These are phyloP conservation scores for Oryza punctata DNA, from an alignment of 176 grass and related monocot species.

Conservation along the genomic window DNA sequence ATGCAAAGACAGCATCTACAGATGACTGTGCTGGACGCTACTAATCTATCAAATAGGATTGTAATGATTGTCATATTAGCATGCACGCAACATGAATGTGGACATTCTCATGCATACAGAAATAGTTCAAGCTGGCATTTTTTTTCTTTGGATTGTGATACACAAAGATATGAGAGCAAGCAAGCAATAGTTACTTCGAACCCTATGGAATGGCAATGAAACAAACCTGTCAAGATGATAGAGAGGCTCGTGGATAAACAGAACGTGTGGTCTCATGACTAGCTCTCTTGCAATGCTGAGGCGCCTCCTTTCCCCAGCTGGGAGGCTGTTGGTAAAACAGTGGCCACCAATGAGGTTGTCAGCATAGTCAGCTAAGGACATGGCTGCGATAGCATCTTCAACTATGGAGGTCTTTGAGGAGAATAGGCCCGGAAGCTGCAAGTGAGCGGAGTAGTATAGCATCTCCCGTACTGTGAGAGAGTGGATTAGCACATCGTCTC, in stretches of 20 bases:
- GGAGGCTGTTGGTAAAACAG: slow-evolving; percentile 68
- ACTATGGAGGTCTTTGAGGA: slow-evolving; percentile 65
- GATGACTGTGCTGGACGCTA: background rate
- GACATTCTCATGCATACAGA: background rate
- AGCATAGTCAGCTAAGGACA: slow-evolving; percentile 78
- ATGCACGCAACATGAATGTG: background rate
- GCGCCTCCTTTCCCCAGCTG: slow-evolving; percentile 72
- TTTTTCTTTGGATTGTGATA: background rate
- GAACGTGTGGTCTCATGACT: slow-evolving; percentile 81
- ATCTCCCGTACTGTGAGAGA: slow-evolving; percentile 92
- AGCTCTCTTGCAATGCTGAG: slow-evolving; percentile 92
- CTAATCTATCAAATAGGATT: background rate
- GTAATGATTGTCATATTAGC: background rate
- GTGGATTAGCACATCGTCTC: slow-evolving; percentile 74
- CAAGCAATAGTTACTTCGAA: background rate
- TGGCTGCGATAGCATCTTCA: slow-evolving; percentile 77
- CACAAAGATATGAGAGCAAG: background rate
- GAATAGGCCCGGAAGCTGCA: slow-evolving; percentile 81
- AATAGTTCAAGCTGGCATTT: background rate
- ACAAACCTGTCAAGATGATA: slow-evolving; percentile 91
- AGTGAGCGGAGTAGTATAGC: slow-evolving; percentile 74
- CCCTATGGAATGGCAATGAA: background rate
- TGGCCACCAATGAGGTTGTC: slow-evolving; percentile 88
- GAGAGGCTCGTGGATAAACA: slow-evolving; percentile 91
- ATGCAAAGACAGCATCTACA: background rate